Percentiles rank a stretch among this genome's conserved stretches.
Evolutionary conservation across 257 asterid species (phyloP).

Genomic region (Przewalskia tangutica): DNA sequence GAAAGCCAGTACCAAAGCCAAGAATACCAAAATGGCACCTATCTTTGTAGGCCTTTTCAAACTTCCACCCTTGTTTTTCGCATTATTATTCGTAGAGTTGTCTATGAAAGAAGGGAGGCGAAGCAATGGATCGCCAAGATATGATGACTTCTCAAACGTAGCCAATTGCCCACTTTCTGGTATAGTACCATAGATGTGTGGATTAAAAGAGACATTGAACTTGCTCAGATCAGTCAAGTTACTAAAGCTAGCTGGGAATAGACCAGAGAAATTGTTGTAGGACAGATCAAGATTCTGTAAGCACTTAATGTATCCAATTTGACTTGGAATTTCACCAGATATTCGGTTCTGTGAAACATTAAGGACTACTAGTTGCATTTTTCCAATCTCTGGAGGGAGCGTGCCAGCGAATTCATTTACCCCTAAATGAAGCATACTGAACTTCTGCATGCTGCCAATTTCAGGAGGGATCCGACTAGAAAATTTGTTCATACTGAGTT

Average conservation of each 20-base stretch:
- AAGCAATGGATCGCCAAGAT: conserved; percentile 57
- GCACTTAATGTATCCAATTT: conserved; percentile 66
- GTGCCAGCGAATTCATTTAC: conserved; percentile 40
- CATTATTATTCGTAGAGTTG: conserved; percentile 17
- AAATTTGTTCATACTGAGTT: conserved; percentile 54
- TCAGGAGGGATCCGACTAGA: conserved; percentile 60
- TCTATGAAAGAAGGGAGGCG: conserved; percentile 55
- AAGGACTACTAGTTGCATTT: conserved; percentile 49
- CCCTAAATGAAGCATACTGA: conserved; percentile 76
- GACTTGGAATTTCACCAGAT: conserved; percentile 55
- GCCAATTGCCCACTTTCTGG: conserved; percentile 66
- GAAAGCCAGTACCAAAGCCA: conserved; percentile 44
- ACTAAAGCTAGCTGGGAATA: conserved; percentile 49
- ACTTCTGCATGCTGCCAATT: conserved; percentile 55
- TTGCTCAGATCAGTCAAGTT: conserved; percentile 49
- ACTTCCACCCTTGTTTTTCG: neutral
- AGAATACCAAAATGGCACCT: conserved; percentile 32
- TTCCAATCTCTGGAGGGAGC: conserved; percentile 40
- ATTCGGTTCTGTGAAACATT: conserved; percentile 48
- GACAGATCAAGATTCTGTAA: conserved; percentile 65
- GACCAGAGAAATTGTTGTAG: conserved; percentile 67
- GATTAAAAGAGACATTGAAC: conserved; percentile 84
- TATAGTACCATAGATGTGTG: conserved; percentile 44
- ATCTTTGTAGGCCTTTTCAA: conserved; percentile 12
- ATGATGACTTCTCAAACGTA: conserved; percentile 71